Evolutionary conservation across 2,329 filamentous ascomycete genomes (phyloP).

Genomic region (Neofusicoccum ribis): DNA sequence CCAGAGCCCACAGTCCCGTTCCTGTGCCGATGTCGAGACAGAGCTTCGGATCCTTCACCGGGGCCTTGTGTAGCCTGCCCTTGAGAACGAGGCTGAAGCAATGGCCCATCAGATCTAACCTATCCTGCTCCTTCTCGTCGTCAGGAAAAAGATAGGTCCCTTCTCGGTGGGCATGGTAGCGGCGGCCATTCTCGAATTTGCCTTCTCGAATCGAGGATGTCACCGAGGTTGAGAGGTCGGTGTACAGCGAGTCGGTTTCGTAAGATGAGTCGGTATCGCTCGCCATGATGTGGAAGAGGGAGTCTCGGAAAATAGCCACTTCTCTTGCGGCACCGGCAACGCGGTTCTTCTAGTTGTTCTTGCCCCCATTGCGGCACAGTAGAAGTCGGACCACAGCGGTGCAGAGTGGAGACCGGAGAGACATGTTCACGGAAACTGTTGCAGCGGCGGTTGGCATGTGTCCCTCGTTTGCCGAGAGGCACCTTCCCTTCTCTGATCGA

Average conservation of each 20-base stretch:
- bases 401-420: not conserved
- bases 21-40: constrained; percentile 36
- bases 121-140: constrained; percentile 41
- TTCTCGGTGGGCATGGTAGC: constrained; percentile 39
- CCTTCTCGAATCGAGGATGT: not conserved
- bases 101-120: constrained; percentile 38
- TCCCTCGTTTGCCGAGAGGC: not conserved
- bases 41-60: constrained; percentile 26
- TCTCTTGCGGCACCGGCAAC: too few species aligned
- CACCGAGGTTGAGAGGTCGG: not conserved
- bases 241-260: not conserved
- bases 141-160: constrained; percentile 37
- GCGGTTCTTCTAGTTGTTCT: not conserved
- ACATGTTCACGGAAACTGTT: not conserved
- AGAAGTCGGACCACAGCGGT: not conserved
- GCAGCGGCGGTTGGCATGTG: not conserved
- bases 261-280: not conserved
- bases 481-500: not conserved
- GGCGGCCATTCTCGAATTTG: constrained; percentile 23
- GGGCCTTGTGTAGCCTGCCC: constrained; percentile 37
- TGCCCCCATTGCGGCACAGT: not conserved
- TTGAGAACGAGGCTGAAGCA: constrained; percentile 37
- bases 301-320: too few species aligned
- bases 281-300: not conserved
- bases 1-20: constrained; percentile 33